Percentiles rank a stretch among this genome's conserved stretches.
Evolutionary conservation across 2,329 filamentous ascomycete genomes (phyloP).

Genomic region (Pseudogymnoascus sp.): DNA sequence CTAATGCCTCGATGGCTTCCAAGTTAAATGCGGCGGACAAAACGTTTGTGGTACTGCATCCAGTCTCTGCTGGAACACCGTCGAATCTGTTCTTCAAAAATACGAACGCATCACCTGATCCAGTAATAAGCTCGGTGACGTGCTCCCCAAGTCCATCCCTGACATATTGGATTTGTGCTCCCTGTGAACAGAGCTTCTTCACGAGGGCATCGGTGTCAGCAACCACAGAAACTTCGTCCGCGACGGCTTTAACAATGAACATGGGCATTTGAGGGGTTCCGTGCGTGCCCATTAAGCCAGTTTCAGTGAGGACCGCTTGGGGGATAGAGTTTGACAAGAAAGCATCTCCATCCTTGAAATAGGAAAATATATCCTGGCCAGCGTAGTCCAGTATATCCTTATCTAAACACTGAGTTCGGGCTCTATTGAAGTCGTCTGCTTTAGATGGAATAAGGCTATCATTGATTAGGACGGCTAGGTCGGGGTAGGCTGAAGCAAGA

Average conservation of each 20-base stretch:
- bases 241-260: slow-evolving; percentile 43
- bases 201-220: slow-evolving; percentile 38
- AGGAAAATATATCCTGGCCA: slow-evolving; percentile 32
- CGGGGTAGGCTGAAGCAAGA: slow-evolving; percentile 11
- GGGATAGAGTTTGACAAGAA: slow-evolving; percentile 11
- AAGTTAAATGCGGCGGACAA: background rate
- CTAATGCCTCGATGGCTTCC: background rate
- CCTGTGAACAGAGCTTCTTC: slow-evolving; percentile 33
- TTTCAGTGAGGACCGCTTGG: background rate
- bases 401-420: slow-evolving; percentile 21
- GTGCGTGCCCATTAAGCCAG: slow-evolving; percentile 21
- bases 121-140: slow-evolving; percentile 6
- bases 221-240: slow-evolving; percentile 39
- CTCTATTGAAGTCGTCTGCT: slow-evolving; percentile 29
- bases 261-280: slow-evolving; percentile 40
- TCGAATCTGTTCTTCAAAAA: background rate
- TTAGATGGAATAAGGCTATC: slow-evolving; percentile 27
- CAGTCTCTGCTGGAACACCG: background rate
- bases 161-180: slow-evolving; percentile 37
- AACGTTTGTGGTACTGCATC: background rate
- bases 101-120: background rate
- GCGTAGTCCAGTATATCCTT: slow-evolving; percentile 25
- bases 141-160: slow-evolving; percentile 39
- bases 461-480: slow-evolving; percentile 9
- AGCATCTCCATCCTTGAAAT: slow-evolving; percentile 34